Percentiles rank a stretch among this genome's conserved stretches.
Conservation (phyloP, 805 yeast species). For the Candida oleophila region DNA sequence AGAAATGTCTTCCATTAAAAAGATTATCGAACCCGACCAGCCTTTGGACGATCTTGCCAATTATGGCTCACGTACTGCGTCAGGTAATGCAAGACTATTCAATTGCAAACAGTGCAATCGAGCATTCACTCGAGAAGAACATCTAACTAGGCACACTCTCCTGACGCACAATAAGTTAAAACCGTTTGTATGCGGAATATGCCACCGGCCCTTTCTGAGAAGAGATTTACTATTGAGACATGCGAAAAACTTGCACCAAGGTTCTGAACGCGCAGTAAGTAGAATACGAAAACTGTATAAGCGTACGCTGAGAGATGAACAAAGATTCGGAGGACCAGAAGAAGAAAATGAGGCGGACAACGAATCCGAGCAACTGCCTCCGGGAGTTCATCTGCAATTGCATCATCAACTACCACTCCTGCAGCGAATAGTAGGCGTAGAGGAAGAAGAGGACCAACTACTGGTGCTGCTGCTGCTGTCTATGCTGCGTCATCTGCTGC, state of each 20-base stretch:
- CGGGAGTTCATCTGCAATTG: neutral
- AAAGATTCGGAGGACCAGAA: neutral
- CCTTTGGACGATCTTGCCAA: conserved; percentile 10
- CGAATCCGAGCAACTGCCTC: neutral
- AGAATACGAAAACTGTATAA: conserved; percentile 40
- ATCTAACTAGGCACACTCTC: conserved; percentile 40
- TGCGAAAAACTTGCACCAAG: conserved; percentile 45
- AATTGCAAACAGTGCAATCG: conserved; percentile 41
- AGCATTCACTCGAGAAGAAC: conserved; percentile 49
- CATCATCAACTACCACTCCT: neutral
- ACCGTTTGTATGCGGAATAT: conserved; percentile 45
- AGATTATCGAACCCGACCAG: conserved; percentile 3
- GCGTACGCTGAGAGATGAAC: conserved; percentile 7
- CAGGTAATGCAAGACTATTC: conserved; percentile 43
- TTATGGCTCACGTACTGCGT: conserved; percentile 42
- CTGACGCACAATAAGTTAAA: conserved; percentile 45
- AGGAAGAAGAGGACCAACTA: neutral
- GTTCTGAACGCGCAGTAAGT: conserved; percentile 42
- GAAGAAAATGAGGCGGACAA: neutral
- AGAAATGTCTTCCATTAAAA: conserved; percentile 4
- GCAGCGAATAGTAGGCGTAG: neutral
- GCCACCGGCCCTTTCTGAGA: conserved; percentile 42
- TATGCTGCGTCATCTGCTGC: neutral
- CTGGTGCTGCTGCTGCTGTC: neutral
- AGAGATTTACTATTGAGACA: conserved; percentile 43